phyloP scores from a whole-genome alignment of 2,329 filamentous ascomycete species.

The Paraphaeosphaeria sporulosa region DNA sequence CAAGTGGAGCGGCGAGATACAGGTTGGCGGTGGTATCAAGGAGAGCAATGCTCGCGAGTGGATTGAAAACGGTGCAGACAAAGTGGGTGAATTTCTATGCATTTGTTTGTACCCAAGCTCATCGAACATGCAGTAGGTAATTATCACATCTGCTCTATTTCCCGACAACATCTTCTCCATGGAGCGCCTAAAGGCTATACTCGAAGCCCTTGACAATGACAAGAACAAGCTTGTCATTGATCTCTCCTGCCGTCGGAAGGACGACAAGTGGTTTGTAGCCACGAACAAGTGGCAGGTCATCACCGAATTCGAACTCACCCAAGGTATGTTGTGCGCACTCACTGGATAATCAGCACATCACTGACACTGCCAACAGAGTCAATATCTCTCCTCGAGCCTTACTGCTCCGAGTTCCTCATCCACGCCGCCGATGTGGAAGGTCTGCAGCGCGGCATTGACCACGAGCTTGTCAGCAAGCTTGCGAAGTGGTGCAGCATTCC shows the following conservation, averaged over 20 bases:
- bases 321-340: slow-evolving; percentile 64
- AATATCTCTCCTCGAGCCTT: slow-evolving; percentile 81
- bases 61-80: slow-evolving; percentile 88
- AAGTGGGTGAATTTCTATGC: slow-evolving; percentile 66
- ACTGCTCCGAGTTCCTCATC: slow-evolving; percentile 95
- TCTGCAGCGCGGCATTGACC: slow-evolving; percentile 88
- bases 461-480: slow-evolving; percentile 77
- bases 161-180: slow-evolving; percentile 83
- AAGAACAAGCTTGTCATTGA: slow-evolving; percentile 89
- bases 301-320: slow-evolving; percentile 91
- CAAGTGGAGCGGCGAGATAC: slow-evolving; percentile 68
- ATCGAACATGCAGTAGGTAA: slow-evolving; percentile 71
- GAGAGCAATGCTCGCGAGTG: slow-evolving; percentile 84
- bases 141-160: slow-evolving; percentile 96
- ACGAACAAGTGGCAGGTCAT: slow-evolving; percentile 99
- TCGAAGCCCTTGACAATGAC: slow-evolving; percentile 75
- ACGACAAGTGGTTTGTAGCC: slow-evolving; percentile 88
- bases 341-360: background rate
- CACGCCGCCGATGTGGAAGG: slow-evolving; percentile 98
- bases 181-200: slow-evolving; percentile 74
- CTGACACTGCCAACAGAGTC: slow-evolving; percentile 65
- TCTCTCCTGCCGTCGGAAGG: slow-evolving; percentile 83
- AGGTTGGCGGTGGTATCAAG: slow-evolving; percentile 93
- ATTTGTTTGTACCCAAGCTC: slow-evolving; percentile 7
- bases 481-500: slow-evolving; percentile 89